Evolutionary conservation across 73 alveolate genomes (phyloP).

Genomic region (Tetrahymena malaccensis): DNA sequence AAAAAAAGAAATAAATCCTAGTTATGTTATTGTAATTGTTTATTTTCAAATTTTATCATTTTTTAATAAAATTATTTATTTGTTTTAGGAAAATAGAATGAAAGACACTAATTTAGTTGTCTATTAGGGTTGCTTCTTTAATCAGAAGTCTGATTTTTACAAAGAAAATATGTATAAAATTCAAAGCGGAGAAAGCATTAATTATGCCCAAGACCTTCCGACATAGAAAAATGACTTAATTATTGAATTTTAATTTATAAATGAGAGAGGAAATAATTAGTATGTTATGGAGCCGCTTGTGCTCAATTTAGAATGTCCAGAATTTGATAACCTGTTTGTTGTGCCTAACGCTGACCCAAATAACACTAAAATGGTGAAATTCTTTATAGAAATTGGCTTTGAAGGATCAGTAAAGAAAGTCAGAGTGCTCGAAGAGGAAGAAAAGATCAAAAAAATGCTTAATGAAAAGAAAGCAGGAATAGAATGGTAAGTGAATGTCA

Average conservation of each 20-base stretch:
- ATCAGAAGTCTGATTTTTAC: background rate
- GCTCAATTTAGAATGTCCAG: constrained; percentile 26
- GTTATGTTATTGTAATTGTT: background rate
- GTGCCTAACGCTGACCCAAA: background rate
- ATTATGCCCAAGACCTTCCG: background rate
- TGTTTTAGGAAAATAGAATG: background rate
- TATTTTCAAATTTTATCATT: too few relatives aligned
- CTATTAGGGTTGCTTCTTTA: background rate
- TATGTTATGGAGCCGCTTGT: constrained; percentile 1
- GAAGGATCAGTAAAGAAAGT: constrained; percentile 40
- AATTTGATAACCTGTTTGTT: background rate
- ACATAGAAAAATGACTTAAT: background rate
- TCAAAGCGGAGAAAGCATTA: background rate
- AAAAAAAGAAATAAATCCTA: background rate
- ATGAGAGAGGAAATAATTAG: constrained; percentile 3
- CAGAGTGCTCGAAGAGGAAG: constrained; percentile 4
- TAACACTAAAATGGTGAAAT: constrained; percentile 3
- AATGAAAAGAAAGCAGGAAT: constrained; percentile 14
- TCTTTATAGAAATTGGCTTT: constrained; percentile 9
- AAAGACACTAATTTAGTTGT: background rate
- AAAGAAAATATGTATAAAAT: background rate
- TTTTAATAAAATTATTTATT: too few relatives aligned
- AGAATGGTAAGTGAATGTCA: constrained; percentile 3
- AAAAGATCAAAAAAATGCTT: background rate
- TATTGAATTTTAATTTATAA: background rate